phyloP scores from a whole-genome alignment of 1,284 basidiomycete genomes.

The Moesziomyces globuligerus region DNA sequence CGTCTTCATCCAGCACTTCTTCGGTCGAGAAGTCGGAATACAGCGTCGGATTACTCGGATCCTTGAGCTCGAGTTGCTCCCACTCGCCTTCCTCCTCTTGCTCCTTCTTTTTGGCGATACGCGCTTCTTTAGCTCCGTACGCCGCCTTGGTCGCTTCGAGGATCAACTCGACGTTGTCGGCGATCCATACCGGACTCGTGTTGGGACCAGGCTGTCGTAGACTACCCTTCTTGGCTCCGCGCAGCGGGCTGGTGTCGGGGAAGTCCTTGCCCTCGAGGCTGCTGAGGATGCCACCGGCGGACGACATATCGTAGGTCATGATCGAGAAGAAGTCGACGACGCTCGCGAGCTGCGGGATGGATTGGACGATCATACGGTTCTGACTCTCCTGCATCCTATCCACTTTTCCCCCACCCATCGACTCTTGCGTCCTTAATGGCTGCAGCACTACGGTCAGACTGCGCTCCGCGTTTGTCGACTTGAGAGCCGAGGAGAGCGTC shows the following conservation, averaged over 20 bases:
- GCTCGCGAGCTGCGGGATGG: conserved; percentile 27
- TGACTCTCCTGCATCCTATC: conserved; percentile 15
- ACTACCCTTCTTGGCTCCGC: conserved; percentile 34
- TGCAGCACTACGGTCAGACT: conserved; percentile 38
- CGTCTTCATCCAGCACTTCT: conserved; percentile 18
- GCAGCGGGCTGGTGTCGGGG: conserved; percentile 32
- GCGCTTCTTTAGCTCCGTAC: conserved; percentile 4
- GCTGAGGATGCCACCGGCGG: conserved; percentile 13
- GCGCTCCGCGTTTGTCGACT: conserved; percentile 1
- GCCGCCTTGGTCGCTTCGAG: conserved; percentile 10
- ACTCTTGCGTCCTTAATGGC: conserved; percentile 23
- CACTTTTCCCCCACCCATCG: conserved; percentile 8
- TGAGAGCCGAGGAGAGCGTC: conserved; percentile 6
- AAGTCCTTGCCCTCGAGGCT: conserved; percentile 20
- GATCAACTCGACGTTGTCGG: conserved; percentile 31
- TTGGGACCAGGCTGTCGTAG: conserved; percentile 47
- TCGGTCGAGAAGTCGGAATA: conserved; percentile 14
- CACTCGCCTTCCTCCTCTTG: not conserved
- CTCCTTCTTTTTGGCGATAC: conserved; percentile 1
- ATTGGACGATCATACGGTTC: conserved; percentile 43
- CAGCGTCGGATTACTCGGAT: conserved; percentile 23
- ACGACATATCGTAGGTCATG: conserved; percentile 58
- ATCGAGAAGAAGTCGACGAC: conserved; percentile 45
- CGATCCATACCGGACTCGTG: conserved; percentile 37
- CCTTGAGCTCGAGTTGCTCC: conserved; percentile 11